A percentile compares a stretch with the other conserved stretches of the same genome.
Conservation (phyloP, 768 basidiomycete genomes). For the Leucocoprinus birnbaumii region DNA sequence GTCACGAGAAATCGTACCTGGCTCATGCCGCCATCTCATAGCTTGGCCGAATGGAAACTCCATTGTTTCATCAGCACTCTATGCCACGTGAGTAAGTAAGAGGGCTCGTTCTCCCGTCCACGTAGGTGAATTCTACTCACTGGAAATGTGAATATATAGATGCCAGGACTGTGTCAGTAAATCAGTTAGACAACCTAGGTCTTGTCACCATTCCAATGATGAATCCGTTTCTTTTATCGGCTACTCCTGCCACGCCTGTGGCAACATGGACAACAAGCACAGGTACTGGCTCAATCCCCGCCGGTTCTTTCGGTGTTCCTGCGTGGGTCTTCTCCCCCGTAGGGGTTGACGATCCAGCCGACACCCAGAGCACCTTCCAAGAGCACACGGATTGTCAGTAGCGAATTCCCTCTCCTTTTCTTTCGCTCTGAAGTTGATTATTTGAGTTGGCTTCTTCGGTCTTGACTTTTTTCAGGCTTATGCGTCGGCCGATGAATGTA, state of each 20-base stretch:
- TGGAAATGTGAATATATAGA: slow-evolving; percentile 68
- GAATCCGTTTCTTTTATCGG: neutral
- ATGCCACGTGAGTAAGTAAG: slow-evolving; percentile 52
- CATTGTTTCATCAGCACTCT: slow-evolving; percentile 52
- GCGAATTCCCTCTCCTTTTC: neutral
- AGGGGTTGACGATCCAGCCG: slow-evolving; percentile 44
- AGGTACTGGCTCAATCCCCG: slow-evolving; percentile 36
- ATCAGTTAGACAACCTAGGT: slow-evolving; percentile 19
- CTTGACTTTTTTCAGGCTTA: slow-evolving; percentile 43
- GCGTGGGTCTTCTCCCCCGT: slow-evolving; percentile 50
- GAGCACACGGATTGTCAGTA: slow-evolving; percentile 46
- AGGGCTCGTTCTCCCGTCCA: slow-evolving; percentile 34
- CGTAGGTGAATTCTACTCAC: slow-evolving; percentile 54
- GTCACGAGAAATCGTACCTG: too few species aligned
- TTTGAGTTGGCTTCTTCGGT: slow-evolving; percentile 58
- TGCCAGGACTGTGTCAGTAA: slow-evolving; percentile 65
- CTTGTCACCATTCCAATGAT: neutral
- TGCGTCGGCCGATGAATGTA: slow-evolving; percentile 42
- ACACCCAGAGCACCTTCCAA: slow-evolving; percentile 48
- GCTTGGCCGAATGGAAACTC: slow-evolving; percentile 57
- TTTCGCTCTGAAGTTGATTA: neutral
- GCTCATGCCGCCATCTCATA: too few species aligned
- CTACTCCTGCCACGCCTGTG: neutral
- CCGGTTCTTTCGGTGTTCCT: slow-evolving; percentile 32
- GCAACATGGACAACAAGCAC: slow-evolving; percentile 35